These are phyloP conservation scores for Sporothrix luriei DNA, from an alignment of 2,329 filamentous ascomycete genomes.

Conservation along the genomic window DNA sequence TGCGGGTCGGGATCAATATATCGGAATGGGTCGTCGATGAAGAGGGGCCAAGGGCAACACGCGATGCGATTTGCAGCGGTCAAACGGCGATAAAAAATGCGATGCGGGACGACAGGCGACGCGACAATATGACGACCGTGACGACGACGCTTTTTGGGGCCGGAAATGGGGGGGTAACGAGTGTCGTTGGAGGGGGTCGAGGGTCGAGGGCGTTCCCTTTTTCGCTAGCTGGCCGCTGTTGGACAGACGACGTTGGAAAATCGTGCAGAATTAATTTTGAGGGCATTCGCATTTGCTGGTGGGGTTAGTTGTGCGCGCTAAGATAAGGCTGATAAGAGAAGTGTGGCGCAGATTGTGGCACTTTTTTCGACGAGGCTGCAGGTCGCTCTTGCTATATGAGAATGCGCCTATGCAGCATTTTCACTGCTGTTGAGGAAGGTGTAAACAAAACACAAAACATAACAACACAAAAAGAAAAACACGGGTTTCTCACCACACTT, in stretches of 20 bases:
- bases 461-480: slow-evolving; percentile 20
- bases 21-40: neutral
- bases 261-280: slow-evolving; percentile 39
- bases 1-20: slow-evolving; percentile 1
- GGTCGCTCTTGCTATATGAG: slow-evolving; percentile 7
- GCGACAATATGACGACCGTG: neutral
- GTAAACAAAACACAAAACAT: neutral
- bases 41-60: slow-evolving; percentile 30
- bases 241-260: slow-evolving; percentile 32
- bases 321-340: slow-evolving; percentile 52
- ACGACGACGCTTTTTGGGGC: slow-evolving; percentile 18
- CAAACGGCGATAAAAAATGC: too few species aligned
- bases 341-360: slow-evolving; percentile 30
- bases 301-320: slow-evolving; percentile 55
- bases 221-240: slow-evolving; percentile 30
- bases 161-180: slow-evolving; percentile 33
- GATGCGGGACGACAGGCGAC: neutral
- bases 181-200: slow-evolving; percentile 25
- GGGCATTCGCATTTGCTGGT: slow-evolving; percentile 39
- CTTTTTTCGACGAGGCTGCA: slow-evolving; percentile 31
- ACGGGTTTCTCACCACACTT: neutral
- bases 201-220: slow-evolving; percentile 30
- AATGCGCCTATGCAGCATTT: slow-evolving; percentile 28
- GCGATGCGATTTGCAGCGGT: neutral
- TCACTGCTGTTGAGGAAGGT: slow-evolving; percentile 16